Evolutionary conservation across 257 asterid genomes (phyloP).

Genomic region (Solanum raphanifolium): DNA sequence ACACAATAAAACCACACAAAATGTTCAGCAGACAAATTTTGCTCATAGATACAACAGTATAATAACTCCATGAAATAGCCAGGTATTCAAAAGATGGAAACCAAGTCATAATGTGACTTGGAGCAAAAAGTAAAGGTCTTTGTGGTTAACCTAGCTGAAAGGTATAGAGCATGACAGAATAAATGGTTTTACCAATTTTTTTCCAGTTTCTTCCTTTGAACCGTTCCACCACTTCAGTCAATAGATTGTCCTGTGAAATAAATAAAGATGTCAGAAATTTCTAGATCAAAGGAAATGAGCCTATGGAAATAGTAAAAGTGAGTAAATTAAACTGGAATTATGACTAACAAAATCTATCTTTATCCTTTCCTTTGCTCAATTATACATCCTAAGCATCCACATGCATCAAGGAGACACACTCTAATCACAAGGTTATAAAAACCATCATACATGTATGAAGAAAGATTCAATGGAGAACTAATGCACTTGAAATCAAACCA

Average conservation of each 20-base stretch:
- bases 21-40: neutral
- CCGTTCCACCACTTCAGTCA: constrained; percentile 43
- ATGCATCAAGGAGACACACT: neutral
- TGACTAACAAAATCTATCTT: neutral
- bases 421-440: neutral
- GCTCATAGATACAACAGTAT: neutral
- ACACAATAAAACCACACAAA: neutral
- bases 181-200: constrained; percentile 35
- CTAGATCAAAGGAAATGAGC: neutral
- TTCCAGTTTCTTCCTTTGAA: constrained; percentile 71
- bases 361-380: neutral
- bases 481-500: neutral
- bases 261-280: neutral
- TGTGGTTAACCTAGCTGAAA: neutral
- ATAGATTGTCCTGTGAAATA: constrained; percentile 48
- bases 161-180: neutral
- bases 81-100: neutral
- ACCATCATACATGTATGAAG: neutral
- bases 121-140: neutral
- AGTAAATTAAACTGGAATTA: neutral
- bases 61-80: neutral
- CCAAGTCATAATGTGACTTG: neutral
- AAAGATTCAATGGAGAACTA: neutral
- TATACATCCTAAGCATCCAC: neutral
- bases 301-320: neutral